These are phyloP conservation scores for Capsella rubella DNA, from an alignment of 441 rosid genomes.

Conservation along the genomic window DNA sequence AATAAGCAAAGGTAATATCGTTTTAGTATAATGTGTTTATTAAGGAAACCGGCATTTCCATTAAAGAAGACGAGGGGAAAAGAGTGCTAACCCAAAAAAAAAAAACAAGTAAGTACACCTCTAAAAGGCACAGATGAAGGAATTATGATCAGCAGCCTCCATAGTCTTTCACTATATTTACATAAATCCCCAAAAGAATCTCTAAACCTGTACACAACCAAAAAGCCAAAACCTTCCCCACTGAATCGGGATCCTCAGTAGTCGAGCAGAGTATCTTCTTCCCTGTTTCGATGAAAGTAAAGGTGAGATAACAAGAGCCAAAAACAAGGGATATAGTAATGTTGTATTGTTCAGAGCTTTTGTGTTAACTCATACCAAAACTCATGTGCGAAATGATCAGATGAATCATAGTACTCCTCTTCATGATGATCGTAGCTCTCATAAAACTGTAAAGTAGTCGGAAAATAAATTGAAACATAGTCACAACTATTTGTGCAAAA, in stretches of 20 bases:
- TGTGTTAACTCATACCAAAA: slow-evolving; percentile 26
- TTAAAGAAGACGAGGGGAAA: no score
- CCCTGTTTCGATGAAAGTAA: slow-evolving; percentile 38
- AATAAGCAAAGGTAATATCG: no score
- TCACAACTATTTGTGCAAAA: background rate
- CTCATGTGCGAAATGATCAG: slow-evolving; percentile 38
- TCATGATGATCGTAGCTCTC: slow-evolving; percentile 32
- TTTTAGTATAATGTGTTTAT: no score
- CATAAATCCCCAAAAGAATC: slow-evolving; percentile 12
- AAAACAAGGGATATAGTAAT: background rate
- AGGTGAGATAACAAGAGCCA: slow-evolving; percentile 29
- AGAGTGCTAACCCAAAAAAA: background rate
- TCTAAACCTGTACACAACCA: slow-evolving; percentile 20
- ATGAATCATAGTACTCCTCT: slow-evolving; percentile 39
- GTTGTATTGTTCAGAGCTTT: slow-evolving; percentile 14
- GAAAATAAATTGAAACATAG: slow-evolving; percentile 5
- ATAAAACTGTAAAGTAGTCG: slow-evolving; percentile 43
- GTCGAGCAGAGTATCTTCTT: slow-evolving; percentile 18
- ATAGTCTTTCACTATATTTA: slow-evolving; percentile 9
- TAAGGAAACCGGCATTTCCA: no score
- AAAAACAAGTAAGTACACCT: background rate
- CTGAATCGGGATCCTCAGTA: slow-evolving; percentile 16
- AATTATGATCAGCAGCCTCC: background rate
- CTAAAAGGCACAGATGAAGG: slow-evolving; percentile 2
- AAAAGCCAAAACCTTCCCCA: slow-evolving; percentile 7